A percentile compares a stretch with the other conserved stretches of the same genome.
Conservation (phyloP, 768 basidiomycete species). For the Leccinum variicolor region DNA sequence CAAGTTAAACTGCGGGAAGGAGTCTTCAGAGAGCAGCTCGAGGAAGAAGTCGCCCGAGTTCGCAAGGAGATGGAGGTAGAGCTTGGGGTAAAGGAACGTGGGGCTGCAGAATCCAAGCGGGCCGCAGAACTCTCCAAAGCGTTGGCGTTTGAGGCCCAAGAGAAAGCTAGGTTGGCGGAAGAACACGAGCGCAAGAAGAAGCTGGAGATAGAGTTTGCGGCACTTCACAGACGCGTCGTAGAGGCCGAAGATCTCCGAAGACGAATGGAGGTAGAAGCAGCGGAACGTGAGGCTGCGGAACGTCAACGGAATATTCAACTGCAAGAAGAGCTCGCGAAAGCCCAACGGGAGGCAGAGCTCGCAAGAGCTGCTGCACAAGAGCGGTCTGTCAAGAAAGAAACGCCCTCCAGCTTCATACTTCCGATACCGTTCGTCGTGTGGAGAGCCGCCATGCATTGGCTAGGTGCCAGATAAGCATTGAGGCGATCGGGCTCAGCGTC, state of each 20-base stretch:
- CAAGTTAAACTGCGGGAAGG: conserved; percentile 23
- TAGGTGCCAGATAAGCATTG: conserved; percentile 24
- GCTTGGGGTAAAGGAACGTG: conserved; percentile 21
- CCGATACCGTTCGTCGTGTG: conserved; percentile 35
- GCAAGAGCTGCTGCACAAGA: conserved; percentile 25
- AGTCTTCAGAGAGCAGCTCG: conserved; percentile 21
- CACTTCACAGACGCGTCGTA: conserved; percentile 23
- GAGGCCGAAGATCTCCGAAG: conserved; percentile 29
- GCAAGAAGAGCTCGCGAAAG: conserved; percentile 30
- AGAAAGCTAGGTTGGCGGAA: conserved; percentile 27
- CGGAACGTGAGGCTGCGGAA: conserved; percentile 26
- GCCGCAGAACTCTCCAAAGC: conserved; percentile 27
- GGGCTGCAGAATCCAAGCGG: conserved; percentile 24
- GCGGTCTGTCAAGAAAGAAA: conserved; percentile 25
- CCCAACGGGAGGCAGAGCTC: conserved; percentile 24
- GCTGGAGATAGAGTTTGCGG: conserved; percentile 24
- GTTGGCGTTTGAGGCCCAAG: conserved; percentile 27
- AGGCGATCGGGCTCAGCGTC: neutral
- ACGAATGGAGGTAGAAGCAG: conserved; percentile 25
- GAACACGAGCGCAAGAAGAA: conserved; percentile 30
- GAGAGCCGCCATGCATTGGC: conserved; percentile 33
- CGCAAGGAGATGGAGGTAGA: conserved; percentile 23
- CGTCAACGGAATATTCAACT: conserved; percentile 27
- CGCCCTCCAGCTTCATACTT: conserved; percentile 26
- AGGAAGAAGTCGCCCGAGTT: conserved; percentile 26